These are phyloP conservation scores for Aspergillus ustus DNA, from an alignment of 2,329 filamentous ascomycete species.

Conservation along the genomic window DNA sequence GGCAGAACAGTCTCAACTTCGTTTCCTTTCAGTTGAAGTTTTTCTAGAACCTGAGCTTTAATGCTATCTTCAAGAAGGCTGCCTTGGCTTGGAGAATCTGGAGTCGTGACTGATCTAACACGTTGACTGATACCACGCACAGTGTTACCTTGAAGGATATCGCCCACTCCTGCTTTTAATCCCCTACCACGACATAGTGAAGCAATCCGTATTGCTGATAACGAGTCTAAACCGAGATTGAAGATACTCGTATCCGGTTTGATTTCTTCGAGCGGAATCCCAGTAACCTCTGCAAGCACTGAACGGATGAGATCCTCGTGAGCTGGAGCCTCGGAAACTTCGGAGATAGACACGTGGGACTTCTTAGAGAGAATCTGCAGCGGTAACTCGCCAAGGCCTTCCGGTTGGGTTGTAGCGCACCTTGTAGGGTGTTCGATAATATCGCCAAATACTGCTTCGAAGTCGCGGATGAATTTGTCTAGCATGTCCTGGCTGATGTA, in stretches of 20 bases:
- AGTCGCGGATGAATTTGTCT: conserved; percentile 23
- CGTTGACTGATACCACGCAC: conserved; percentile 34
- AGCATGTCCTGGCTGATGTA: conserved; percentile 29
- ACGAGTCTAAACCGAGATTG: conserved; percentile 37
- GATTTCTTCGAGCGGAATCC: conserved; percentile 28
- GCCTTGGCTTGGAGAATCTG: conserved; percentile 4
- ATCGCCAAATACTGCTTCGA: conserved; percentile 29
- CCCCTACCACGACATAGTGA: conserved; percentile 32
- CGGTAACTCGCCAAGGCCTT: conserved; percentile 28
- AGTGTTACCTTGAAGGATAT: conserved; percentile 38
- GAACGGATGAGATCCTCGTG: conserved; percentile 27
- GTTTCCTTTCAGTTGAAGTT: conserved; percentile 23
- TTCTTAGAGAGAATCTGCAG: conserved; percentile 16
- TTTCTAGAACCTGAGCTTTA: conserved; percentile 19
- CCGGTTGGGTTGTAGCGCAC: conserved; percentile 29
- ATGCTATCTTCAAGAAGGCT: conserved; percentile 21
- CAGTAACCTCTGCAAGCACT: conserved; percentile 30
- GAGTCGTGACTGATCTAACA: conserved; percentile 17
- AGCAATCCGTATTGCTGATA: conserved; percentile 38
- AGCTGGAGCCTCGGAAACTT: conserved; percentile 9
- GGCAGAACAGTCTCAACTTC: conserved; percentile 35
- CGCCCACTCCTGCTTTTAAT: conserved; percentile 34
- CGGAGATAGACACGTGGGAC: not conserved
- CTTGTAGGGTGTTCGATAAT: conserved; percentile 34
- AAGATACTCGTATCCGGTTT: conserved; percentile 35